Base-by-base conservation (phyloP, 2,329 filamentous ascomycete genomes). In the Penicillium sp. region DNA sequence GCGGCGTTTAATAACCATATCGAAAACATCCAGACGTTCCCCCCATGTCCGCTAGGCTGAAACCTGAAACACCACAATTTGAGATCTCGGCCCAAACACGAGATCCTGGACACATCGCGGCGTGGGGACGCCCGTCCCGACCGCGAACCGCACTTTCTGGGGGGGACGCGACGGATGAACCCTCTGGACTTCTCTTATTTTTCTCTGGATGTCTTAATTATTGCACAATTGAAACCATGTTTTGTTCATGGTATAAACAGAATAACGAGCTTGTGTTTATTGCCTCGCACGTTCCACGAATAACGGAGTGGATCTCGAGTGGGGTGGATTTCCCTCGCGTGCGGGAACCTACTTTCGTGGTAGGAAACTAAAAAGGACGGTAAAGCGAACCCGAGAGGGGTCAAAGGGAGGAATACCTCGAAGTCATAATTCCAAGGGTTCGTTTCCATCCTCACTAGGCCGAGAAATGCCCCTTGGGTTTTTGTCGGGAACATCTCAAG, bases 51-150 rank as follows among this genome's bases (percentile, higher is more conserved):
- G 14, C 29, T 49, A 49, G 36, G 3, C 8, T 23, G n/a, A 16
- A 11, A 26, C 30, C 47, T 49, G 47, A 49, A 49, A 49, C 47
- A 43, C 27, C 13, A 11, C 14, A 49, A 49, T 34, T 49, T 42
- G 34, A 19, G 36, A 42, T 49, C 14, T 40, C 36, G 16, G 36
- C 36, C 9, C 34, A 26, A 47, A 39, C 35, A 47, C 26, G 26
- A 41, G 26, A 48, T 19, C 32, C 11, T 13, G n/a, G n/a, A 38
- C 35, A 36, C n/a, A 36, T 38, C 35, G 8, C 14, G 7, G n/a
- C 32, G 32, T 35, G 32, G 32, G 11, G 32, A n/a, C 32, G n/a
- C 14, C 23, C 23, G 23, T 14, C 32, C 14, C 32, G 14, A 35
- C 32, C 32, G 11, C 30, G 30, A 34, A 34, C 30, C 10, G 30